Base-by-base conservation (phyloP, 208 protist genomes). In the Acanthamoeba castellanii region DNA sequence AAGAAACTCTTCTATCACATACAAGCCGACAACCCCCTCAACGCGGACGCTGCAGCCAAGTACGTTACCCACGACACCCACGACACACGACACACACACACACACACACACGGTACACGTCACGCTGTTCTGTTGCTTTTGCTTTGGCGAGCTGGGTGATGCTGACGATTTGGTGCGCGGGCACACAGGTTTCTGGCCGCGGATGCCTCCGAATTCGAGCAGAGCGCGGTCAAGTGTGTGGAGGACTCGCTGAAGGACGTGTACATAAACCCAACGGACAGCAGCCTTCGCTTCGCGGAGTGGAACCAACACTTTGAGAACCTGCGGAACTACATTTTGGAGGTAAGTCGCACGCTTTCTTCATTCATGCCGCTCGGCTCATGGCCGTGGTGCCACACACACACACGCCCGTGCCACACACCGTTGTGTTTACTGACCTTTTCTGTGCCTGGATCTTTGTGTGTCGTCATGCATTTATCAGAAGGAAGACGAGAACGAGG, bases 1-100 rank as follows among this genome's bases (percentile, higher is more conserved):
- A 84, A 84, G 74, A 84, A 84, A 34, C 74, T 84, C 25, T 84
- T 84, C 74, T 84, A 84, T 34, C 74, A 84, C 34, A 30, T 84
- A 22, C 34, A 47, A 5, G 18, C 45, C 22, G 22, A 84, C 34
- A 37, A 84, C 45, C 25, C 45, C 2, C 45, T 55, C 22, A 84
- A 84, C 16, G 22, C 34, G 16, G 74, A 84, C 34, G 74, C 74
- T 47, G 74, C 74, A 13, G 34, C 34, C 3, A 16, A 57, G 74
- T 84, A 84, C 70, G 70, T 25, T 3, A 47, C 20, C 66, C 16
- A 11, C 32, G n/a, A n/a, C n/a, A n/a, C n/a, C n/a, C n/a, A n/a
- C n/a, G n/a, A n/a, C n/a, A n/a, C n/a, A n/a, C n/a, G n/a, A n/a
- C n/a, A n/a, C n/a, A n/a, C n/a, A n/a, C n/a, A n/a, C n/a, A n/a